Base-by-base conservation (phyloP, 148 eudicot genomes). In the Cornus controversa region DNA sequence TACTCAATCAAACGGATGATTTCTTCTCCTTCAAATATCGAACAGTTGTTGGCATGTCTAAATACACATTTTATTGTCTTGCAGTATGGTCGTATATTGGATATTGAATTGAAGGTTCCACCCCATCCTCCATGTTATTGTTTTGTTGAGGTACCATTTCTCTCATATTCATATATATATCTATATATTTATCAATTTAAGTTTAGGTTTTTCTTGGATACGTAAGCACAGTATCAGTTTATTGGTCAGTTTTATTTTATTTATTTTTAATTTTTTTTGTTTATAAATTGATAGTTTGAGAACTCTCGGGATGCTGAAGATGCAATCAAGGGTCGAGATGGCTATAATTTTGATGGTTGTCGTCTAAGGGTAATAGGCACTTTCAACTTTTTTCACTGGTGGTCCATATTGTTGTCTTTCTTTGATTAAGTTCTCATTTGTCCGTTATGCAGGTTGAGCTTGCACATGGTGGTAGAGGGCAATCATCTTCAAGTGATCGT, bases 11-110 rank as follows among this genome's bases (percentile, higher is more conserved):
- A 40, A 40, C 6, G 8, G 45, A 20, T 16, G 18, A 50, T 50
- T 50, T 50, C 57, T 50, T 50, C 18, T 50, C 57, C 10, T 6
- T 37, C n/a, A 63, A 37, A 64, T 34, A 3, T 65, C 37, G 9
- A 29, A 27, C 22, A 26, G 62, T 23, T 66, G 13, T 50, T 0
- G 45, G 62, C n/a, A 24, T 29, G 65, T 31, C 47, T 73, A 25
- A 54, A 45, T 24, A 26, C 54, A 9, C 62, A 50, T 16, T 36
- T 57, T 45, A 76, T 71, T 63, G 15, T 68, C 70, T 74, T 88
- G 94, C 90, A 96, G 99, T 96, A 96, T 84, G 99, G 99, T 5
- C 98, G 93, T 73, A 90, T 96, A 67, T 80, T 93, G 90, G 98
- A 96, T 73, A 90, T 96, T 81, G 99, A 96, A 79, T 82, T 96